phyloP scores from a whole-genome alignment of 805 yeast species.

The Maudiozyma barnettii region DNA sequence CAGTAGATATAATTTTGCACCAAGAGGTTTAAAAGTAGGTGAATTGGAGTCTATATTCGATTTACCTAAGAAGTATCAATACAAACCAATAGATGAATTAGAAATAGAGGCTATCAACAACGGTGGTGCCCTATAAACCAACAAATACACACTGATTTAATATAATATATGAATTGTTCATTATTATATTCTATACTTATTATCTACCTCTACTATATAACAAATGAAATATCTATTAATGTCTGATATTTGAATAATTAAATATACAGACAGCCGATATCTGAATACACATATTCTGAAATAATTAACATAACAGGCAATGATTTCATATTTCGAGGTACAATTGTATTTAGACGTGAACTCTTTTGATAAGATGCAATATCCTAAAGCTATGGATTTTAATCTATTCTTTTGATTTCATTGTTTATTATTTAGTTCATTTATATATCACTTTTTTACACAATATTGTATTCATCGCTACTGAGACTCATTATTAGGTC shows the following conservation, averaged over 20 bases:
- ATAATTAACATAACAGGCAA: too few relatives aligned
- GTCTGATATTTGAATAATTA: too few relatives aligned
- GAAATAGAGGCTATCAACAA: conserved; percentile 71
- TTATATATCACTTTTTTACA: conserved; percentile 17
- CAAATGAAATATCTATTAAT: too few relatives aligned
- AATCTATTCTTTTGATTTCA: too few relatives aligned
- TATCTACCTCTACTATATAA: too few relatives aligned
- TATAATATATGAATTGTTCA: neutral
- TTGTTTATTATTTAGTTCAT: too few relatives aligned
- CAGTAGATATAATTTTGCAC: conserved; percentile 3
- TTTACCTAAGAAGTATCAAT: conserved; percentile 69
- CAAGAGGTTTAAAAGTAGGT: conserved; percentile 31
- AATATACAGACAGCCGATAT: too few relatives aligned
- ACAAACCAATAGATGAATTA: conserved; percentile 45
- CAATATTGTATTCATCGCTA: conserved; percentile 52
- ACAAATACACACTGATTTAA: neutral
- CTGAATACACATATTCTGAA: too few relatives aligned
- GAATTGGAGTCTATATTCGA: conserved; percentile 47
- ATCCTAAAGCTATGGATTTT: too few relatives aligned
- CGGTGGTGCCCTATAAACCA: conserved; percentile 59
- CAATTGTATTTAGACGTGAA: too few relatives aligned
- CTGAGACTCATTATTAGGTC: conserved; percentile 49
- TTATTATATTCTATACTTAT: neutral
- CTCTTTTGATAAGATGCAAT: too few relatives aligned
- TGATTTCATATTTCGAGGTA: too few relatives aligned